A percentile compares a stretch with the other conserved stretches of the same genome.
These are phyloP conservation scores for Rhodotorula sp. DNA, from an alignment of 1,284 basidiomycete genomes.

Conservation along the genomic window DNA sequence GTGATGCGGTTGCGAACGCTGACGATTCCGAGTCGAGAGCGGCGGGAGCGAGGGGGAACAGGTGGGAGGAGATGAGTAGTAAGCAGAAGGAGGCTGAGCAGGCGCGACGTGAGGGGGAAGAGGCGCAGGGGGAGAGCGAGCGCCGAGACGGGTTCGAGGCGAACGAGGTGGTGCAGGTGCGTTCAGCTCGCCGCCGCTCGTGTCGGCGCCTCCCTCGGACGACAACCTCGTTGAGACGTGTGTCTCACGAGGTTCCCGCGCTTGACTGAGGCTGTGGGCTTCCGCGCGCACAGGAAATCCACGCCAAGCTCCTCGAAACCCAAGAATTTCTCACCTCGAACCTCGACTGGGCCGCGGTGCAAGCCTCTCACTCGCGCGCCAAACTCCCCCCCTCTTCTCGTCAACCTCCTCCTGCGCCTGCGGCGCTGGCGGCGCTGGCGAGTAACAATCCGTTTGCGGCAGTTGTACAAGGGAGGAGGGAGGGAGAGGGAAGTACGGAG, in stretches of 20 bases:
- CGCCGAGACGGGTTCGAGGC: conserved; percentile 18
- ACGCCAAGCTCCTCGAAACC: conserved; percentile 48
- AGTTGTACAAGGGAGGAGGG: neutral
- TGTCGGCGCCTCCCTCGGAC: too few species aligned
- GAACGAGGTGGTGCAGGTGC: conserved; percentile 39
- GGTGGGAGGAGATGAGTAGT: neutral
- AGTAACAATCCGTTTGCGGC: conserved; percentile 38
- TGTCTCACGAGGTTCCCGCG: too few species aligned
- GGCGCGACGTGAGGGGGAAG: neutral
- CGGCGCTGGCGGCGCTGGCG: conserved; percentile 7
- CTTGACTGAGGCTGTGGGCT: neutral
- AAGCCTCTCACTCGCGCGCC: conserved; percentile 46
- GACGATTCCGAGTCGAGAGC: neutral
- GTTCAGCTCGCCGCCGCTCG: too few species aligned
- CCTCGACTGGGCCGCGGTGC: conserved; percentile 53
- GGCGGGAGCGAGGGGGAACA: neutral
- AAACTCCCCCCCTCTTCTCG: neutral
- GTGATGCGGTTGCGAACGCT: conserved; percentile 28
- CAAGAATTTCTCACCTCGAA: conserved; percentile 50
- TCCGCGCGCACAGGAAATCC: conserved; percentile 47
- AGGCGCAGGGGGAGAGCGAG: conserved; percentile 1
- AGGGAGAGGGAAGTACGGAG: conserved; percentile 8
- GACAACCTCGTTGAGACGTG: too few species aligned
- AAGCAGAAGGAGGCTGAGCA: conserved; percentile 1
- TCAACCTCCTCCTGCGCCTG: neutral